Percentiles rank a stretch among this genome's conserved stretches.
phyloP scores from a whole-genome alignment of 352 stramenopile genomes.

The Phytophthora multivora region DNA sequence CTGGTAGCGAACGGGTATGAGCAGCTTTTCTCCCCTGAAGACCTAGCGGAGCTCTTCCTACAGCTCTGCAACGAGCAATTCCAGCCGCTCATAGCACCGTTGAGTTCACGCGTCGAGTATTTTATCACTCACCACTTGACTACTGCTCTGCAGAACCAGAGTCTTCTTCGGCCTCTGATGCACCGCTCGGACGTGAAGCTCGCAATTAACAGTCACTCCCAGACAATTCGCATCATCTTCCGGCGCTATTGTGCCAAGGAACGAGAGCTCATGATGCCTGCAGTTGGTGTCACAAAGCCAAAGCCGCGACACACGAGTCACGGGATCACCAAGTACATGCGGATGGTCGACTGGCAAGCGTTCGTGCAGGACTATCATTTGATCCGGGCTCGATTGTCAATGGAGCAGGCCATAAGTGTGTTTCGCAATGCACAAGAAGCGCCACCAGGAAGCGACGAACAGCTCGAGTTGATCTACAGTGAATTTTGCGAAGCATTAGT shows the following conservation, averaged over 20 bases:
- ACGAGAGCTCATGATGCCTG: slow-evolving; percentile 38
- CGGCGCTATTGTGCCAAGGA: slow-evolving; percentile 77
- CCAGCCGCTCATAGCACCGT: slow-evolving; percentile 44
- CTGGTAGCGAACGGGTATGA: slow-evolving; percentile 44
- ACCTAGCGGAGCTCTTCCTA: slow-evolving; percentile 66
- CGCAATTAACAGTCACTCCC: slow-evolving; percentile 54
- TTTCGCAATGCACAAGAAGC: slow-evolving; percentile 74
- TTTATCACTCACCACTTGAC: slow-evolving; percentile 60
- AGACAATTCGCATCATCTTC: slow-evolving; percentile 71
- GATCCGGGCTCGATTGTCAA: slow-evolving; percentile 58
- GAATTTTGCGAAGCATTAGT: slow-evolving; percentile 78
- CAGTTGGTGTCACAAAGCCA: slow-evolving; percentile 19
- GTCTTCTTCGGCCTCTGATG: slow-evolving; percentile 60
- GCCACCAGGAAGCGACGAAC: slow-evolving; percentile 37
- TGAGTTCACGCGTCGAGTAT: slow-evolving; percentile 69
- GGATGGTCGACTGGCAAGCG: slow-evolving; percentile 64
- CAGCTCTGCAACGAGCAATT: slow-evolving; percentile 86
- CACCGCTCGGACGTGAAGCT: slow-evolving; percentile 60
- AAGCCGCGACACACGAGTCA: slow-evolving; percentile 29
- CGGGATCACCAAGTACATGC: slow-evolving; percentile 71
- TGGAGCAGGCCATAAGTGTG: slow-evolving; percentile 55
- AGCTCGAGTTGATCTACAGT: slow-evolving; percentile 72
- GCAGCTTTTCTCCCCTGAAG: slow-evolving; percentile 64
- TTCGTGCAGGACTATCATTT: slow-evolving; percentile 80
- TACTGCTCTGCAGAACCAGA: slow-evolving; percentile 54